Base-by-base conservation (phyloP, 805 yeast genomes). In the Ogataea chonburiensis region DNA sequence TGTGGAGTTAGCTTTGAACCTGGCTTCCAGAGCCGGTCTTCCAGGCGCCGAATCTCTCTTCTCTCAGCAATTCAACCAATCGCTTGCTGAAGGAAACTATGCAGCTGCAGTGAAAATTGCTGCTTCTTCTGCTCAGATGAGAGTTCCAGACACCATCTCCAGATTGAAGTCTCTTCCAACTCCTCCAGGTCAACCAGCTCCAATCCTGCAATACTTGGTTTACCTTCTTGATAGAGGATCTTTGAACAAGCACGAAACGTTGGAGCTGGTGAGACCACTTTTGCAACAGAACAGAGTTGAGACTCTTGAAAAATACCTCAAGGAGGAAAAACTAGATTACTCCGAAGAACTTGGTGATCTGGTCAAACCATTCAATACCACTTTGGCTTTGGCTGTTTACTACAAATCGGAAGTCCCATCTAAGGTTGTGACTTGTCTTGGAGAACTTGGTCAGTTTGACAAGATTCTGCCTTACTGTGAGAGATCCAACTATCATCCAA, bases 341-440 rank as follows among this genome's bases (percentile, higher is more conserved):
- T 86, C 96, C n/a, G 99, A 93, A 67, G 97, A 89, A 64, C 75
- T 93, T 48, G 99, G 98, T 68, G 99, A 93, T 60, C 75, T 88
- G 55, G 93, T 93, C 46, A 87, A 91, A 56, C 86, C 95, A 29
- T 78, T 77, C 56, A 97, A 91, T 52, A 67, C 84, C 10, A 77
- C 89, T 18, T 70, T 93, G 49, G 95, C 98, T 5, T 71, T 93
- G 53, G 94, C 95, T 16, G 89, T 94, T 45, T 93, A 91, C 63
- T 71, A 88, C 56, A 79, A 93, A 52, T 80, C 96, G 19, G 74
- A 84, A 42, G 75, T 77, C 31, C 89, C 93, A 47, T 75, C 86
- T 46, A 93, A 93, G 68, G 97, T 93, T 37, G 93, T 93, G 37
- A 78, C 91, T 12, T 77, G 86, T 46, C 72, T 93, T 54, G 98